Percentiles rank a stretch among this genome's conserved stretches.
Conservation (phyloP, 306 rosid species). For the Corylus heterophylla region DNA sequence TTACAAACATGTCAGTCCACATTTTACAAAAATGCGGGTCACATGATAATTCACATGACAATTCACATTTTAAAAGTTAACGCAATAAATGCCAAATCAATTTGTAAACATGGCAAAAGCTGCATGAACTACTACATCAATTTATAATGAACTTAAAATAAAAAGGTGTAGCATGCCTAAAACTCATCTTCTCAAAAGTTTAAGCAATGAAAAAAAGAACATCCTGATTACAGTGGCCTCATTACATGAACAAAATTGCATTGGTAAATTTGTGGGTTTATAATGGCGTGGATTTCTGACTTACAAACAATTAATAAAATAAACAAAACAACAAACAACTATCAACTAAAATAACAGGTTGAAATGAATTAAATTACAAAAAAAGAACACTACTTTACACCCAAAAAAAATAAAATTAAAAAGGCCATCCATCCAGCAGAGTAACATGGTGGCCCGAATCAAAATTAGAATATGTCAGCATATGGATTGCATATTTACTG, state of each 20-base stretch:
- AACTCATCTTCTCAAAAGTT: neutral
- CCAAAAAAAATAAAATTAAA: neutral
- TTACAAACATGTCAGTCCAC: no score
- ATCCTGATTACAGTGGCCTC: neutral
- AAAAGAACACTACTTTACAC: slow-evolving; percentile 52
- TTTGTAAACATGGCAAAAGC: no score
- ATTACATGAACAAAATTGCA: neutral
- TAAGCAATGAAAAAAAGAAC: neutral
- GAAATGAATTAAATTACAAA: slow-evolving; percentile 40
- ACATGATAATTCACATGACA: no score
- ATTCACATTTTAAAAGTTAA: no score
- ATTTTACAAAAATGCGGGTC: no score
- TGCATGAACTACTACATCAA: no score
- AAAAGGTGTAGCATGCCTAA: no score
- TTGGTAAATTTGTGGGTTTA: slow-evolving; percentile 13
- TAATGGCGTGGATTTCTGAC: neutral
- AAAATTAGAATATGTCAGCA: slow-evolving; percentile 41
- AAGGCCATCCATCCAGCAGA: slow-evolving; percentile 39
- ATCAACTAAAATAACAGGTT: neutral
- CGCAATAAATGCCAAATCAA: no score
- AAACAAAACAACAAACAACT: neutral
- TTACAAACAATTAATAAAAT: neutral
- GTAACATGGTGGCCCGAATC: slow-evolving; percentile 44
- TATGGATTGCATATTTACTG: slow-evolving; percentile 30
- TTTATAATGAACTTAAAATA: no score